These are phyloP conservation scores for Quercus engelmannii DNA, from an alignment of 306 rosid species.

Conservation along the genomic window DNA sequence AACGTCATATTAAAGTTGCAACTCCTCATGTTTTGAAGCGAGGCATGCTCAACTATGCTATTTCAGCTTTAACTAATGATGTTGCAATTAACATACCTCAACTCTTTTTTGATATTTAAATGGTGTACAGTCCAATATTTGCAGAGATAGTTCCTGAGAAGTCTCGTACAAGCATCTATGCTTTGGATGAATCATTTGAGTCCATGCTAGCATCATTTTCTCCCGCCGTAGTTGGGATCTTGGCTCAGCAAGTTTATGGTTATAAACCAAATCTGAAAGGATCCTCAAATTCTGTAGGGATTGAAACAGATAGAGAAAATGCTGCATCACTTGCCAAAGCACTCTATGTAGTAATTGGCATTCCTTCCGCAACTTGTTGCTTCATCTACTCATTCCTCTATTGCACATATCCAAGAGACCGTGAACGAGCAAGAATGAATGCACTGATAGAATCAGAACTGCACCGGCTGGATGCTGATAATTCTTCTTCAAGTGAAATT, in stretches of 20 bases:
- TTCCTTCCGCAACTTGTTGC: conserved; percentile 59
- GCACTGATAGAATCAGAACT: conserved; percentile 62
- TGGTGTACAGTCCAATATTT: conserved; percentile 76
- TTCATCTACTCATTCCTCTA: conserved; percentile 68
- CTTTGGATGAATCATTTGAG: conserved; percentile 70
- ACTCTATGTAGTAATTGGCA: conserved; percentile 54
- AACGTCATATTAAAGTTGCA: not conserved
- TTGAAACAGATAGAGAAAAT: conserved; percentile 67
- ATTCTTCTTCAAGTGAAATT: not conserved
- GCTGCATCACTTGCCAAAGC: conserved; percentile 81
- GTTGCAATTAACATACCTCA: not conserved
- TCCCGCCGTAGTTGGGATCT: conserved; percentile 67
- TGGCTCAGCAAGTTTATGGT: conserved; percentile 66
- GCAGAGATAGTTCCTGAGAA: conserved; percentile 90
- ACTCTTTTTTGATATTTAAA: conserved; percentile 9
- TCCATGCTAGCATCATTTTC: conserved; percentile 70
- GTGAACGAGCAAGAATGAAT: conserved; percentile 71
- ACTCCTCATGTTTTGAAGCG: not conserved
- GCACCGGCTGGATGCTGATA: conserved; percentile 37
- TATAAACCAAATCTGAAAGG: conserved; percentile 58
- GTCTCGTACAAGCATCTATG: conserved; percentile 73
- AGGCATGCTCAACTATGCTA: not conserved
- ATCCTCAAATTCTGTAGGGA: conserved; percentile 37
- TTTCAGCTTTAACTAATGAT: not conserved
- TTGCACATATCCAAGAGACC: conserved; percentile 74